These are phyloP conservation scores for Vitellaria paradoxa DNA, from an alignment of 179 eudicot genomes.

Conservation along the genomic window DNA sequence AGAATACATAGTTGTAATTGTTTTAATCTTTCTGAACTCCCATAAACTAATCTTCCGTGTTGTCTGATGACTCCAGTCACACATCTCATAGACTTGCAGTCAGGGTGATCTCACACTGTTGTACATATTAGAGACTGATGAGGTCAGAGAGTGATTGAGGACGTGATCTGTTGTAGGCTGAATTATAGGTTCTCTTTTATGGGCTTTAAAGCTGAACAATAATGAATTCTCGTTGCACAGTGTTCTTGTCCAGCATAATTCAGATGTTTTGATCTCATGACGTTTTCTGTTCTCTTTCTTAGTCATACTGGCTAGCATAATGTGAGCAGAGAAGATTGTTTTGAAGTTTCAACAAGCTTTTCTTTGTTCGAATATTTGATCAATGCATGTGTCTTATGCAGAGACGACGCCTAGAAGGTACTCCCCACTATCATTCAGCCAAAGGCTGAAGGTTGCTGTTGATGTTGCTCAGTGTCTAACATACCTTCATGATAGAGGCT, in stretches of 20 bases:
- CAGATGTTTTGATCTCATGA: too few relatives aligned
- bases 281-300: too few relatives aligned
- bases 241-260: too few relatives aligned
- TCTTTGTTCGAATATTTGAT: constrained; percentile 11
- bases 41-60: neutral
- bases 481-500: constrained; percentile 75
- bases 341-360: neutral
- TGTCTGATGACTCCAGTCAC: neutral
- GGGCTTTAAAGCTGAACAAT: neutral
- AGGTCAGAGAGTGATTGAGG: neutral
- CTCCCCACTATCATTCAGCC: constrained; percentile 68
- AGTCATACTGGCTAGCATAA: too few relatives aligned
- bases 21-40: neutral
- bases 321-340: neutral
- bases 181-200: neutral
- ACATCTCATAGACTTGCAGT: neutral
- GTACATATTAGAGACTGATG: neutral
- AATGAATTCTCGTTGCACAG: neutral
- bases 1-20: neutral
- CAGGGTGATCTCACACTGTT: neutral
- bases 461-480: constrained; percentile 77
- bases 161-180: neutral
- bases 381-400: constrained; percentile 29
- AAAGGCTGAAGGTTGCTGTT: constrained; percentile 67
- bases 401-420: constrained; percentile 86